Evolutionary conservation across 371 early-diverging fungal species (phyloP), one percentile per base, ranked within the genome.

Genomic region (Rhizopus stolonifer): DNA sequence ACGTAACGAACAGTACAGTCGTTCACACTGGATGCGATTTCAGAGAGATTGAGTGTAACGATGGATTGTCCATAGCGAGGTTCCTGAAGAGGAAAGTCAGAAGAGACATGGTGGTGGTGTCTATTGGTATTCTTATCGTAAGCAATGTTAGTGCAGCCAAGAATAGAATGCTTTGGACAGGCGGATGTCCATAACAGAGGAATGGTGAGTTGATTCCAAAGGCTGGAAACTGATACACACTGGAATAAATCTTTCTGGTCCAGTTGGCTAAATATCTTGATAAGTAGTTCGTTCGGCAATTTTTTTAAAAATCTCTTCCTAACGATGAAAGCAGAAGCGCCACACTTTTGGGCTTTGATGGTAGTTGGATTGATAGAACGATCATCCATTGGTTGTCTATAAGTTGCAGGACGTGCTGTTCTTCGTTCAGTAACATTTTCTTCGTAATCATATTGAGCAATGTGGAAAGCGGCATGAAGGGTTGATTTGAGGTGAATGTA

Each of bases 141-240:
- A 34, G 42, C 25, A 60, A 62, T 8, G 50, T 48, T 29, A 60
- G 55, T 32, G 21, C 64, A 66, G 21, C 61, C 60, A 7, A 69
- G 26, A 32, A 64, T 52, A 13, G 58, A 57, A 4, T 52, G 26
- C 14, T 25, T 53, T 22, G 65, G 67, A 23, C 50, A 24, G 31
- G 66, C 61, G n/a, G 61, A 60, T 52, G 36, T 65, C 74, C 74
- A 74, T 22, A 74, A 38, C 42, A 69, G 58, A 10, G 70, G 70
- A n/a, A 63, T 65, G 32, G 52, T 54, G 29, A 74, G 43, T 26
- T 50, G 39, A 58, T 67, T 62, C 74, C 74, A 74, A 18, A 53
- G 65, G 21, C 56, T 64, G 45, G 56, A 58, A 13, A 74, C 74
- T 4, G 54, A 46, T 9, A 65, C 59, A 31, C 65, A 67, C 21